Evolutionary conservation across 441 rosid genomes (phyloP).

Genomic region (Eruca vesicaria): DNA sequence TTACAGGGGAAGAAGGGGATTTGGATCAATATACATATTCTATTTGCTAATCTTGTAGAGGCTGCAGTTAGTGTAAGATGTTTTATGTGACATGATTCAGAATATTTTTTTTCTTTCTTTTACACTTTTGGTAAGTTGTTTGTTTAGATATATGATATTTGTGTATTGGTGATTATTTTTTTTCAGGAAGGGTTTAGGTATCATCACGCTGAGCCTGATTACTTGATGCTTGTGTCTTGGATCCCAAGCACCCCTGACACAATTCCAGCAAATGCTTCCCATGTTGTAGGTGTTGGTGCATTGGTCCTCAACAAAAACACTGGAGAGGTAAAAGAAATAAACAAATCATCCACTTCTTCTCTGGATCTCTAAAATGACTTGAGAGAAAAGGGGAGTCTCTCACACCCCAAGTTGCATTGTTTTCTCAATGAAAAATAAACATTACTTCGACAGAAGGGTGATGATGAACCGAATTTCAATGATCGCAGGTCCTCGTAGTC

Average conservation of each 20-base stretch:
- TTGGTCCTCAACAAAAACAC: conserved; percentile 49
- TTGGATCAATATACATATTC: conserved; percentile 29
- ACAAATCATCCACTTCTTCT: neutral
- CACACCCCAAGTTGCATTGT: neutral
- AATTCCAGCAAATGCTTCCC: conserved; percentile 73
- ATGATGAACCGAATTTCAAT: neutral
- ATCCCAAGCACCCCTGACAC: conserved; percentile 44
- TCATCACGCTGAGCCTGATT: conserved; percentile 81
- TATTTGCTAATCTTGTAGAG: conserved; percentile 52
- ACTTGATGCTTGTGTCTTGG: conserved; percentile 84
- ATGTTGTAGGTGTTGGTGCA: conserved; percentile 76
- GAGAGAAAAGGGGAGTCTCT: neutral
- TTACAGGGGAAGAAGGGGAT: conserved; percentile 33
- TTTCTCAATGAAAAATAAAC: neutral
- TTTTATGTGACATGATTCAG: too few relatives aligned
- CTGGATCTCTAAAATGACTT: neutral
- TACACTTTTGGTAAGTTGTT: too few relatives aligned
- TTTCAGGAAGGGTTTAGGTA: conserved; percentile 80
- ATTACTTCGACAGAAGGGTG: too few relatives aligned
- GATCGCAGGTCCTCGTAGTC: conserved; percentile 66
- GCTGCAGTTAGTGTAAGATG: conserved; percentile 54
- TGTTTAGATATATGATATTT: too few relatives aligned
- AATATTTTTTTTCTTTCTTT: too few relatives aligned
- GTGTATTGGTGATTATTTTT: neutral
- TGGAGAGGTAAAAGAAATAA: conserved; percentile 39